phyloP scores from a whole-genome alignment of 2,329 filamentous ascomycete genomes.

The Aspergillus phoenicis region DNA sequence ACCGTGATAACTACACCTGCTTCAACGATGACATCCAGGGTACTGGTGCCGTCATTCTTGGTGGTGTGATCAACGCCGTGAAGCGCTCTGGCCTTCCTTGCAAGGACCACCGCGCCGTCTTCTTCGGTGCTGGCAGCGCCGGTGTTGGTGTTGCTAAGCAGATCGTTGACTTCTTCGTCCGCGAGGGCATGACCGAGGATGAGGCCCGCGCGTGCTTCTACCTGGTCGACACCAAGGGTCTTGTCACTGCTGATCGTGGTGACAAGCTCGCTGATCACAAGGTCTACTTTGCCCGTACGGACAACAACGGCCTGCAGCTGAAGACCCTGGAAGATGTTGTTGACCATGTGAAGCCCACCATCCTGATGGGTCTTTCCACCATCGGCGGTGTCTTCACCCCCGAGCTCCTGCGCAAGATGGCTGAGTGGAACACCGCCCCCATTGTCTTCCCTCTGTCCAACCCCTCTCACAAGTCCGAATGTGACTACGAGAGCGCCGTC shows the following conservation, averaged over 20 bases:
- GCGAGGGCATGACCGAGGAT: constrained; percentile 84
- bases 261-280: constrained; percentile 92
- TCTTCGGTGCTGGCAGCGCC: constrained; percentile 92
- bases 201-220: constrained; percentile 91
- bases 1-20: constrained; percentile 85
- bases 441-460: constrained; percentile 97
- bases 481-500: constrained; percentile 92
- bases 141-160: constrained; percentile 98
- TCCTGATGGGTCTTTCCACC: constrained; percentile 90
- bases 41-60: constrained; percentile 91
- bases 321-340: constrained; percentile 86
- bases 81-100: constrained; percentile 82
- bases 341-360: constrained; percentile 91
- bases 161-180: constrained; percentile 94
- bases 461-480: constrained; percentile 94
- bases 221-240: constrained; percentile 94
- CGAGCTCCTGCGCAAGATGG: constrained; percentile 70
- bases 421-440: constrained; percentile 69
- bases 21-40: constrained; percentile 99
- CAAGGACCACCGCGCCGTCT: constrained; percentile 90
- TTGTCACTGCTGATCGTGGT: constrained; percentile 89
- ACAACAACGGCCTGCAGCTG: constrained; percentile 68
- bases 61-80: constrained; percentile 73
- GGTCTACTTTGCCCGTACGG: constrained; percentile 66
- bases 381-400: constrained; percentile 95